Evolutionary conservation across 441 rosid species (phyloP).

Genomic region (Arabidopsis lyrata): DNA sequence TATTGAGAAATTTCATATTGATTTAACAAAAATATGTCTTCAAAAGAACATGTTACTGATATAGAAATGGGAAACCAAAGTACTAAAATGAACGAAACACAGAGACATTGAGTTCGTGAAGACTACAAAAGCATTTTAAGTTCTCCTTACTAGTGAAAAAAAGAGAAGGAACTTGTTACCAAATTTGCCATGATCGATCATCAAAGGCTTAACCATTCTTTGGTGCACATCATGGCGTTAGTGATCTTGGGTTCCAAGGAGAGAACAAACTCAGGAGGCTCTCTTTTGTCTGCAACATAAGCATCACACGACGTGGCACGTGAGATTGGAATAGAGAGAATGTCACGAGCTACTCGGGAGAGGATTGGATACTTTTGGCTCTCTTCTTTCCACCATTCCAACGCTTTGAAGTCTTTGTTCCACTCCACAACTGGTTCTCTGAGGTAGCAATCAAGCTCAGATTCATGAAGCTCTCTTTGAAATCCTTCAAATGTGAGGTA

Average conservation of each 20-base stretch:
- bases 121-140: not conserved
- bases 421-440: slow-evolving; percentile 37
- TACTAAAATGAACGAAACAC: not conserved
- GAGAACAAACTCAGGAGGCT: slow-evolving; percentile 36
- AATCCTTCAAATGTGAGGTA: slow-evolving; percentile 36
- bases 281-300: slow-evolving; percentile 17
- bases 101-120: not conserved
- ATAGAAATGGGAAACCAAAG: not conserved
- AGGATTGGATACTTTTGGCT: slow-evolving; percentile 36
- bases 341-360: slow-evolving; percentile 43
- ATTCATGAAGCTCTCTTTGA: slow-evolving; percentile 12
- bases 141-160: not conserved
- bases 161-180: not conserved
- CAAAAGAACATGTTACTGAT: slow-evolving; percentile 3
- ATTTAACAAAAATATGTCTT: not conserved
- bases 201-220: slow-evolving; percentile 32
- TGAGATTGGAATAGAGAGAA: slow-evolving; percentile 42
- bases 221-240: slow-evolving; percentile 42
- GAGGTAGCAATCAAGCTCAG: slow-evolving; percentile 40
- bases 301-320: slow-evolving; percentile 26
- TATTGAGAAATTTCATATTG: not conserved
- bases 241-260: slow-evolving; percentile 35
- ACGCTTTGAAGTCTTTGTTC: slow-evolving; percentile 36
- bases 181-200: not conserved
- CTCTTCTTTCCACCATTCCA: slow-evolving; percentile 44